phyloP scores from a whole-genome alignment of 164 flowering plant genomes.

The Vitis rupestris region DNA sequence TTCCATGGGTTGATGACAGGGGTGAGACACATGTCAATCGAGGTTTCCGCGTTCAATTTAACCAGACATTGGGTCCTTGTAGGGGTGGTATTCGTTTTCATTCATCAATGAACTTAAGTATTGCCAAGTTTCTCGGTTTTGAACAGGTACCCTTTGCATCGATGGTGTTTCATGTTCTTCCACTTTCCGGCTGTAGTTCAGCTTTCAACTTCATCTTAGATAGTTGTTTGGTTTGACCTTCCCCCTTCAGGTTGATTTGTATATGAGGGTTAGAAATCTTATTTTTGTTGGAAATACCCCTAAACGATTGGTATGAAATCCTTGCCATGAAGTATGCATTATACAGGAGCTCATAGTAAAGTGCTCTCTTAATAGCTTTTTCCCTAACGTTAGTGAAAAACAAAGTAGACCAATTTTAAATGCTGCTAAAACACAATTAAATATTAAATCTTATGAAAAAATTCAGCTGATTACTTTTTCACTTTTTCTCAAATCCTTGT shows the following conservation, averaged over 20 bases:
- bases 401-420: too few relatives aligned
- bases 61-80: slow-evolving; percentile 92
- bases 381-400: too few relatives aligned
- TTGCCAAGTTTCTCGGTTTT: slow-evolving; percentile 89
- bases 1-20: slow-evolving; percentile 98
- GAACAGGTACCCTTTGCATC: slow-evolving; percentile 63
- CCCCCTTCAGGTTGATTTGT: neutral
- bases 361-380: too few relatives aligned
- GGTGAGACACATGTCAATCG: slow-evolving; percentile 95
- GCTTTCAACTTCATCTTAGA: too few relatives aligned
- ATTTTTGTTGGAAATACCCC: neutral
- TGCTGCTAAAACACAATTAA: too few relatives aligned
- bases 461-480: too few relatives aligned
- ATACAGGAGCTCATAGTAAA: too few relatives aligned
- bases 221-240: too few relatives aligned
- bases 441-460: too few relatives aligned
- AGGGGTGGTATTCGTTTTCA: slow-evolving; percentile 96
- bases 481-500: too few relatives aligned
- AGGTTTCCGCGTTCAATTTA: slow-evolving; percentile 91
- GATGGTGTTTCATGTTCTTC: neutral
- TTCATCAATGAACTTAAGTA: slow-evolving; percentile 86
- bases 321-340: too few relatives aligned
- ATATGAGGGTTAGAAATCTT: neutral
- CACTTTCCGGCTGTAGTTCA: neutral
- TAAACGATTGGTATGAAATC: too few relatives aligned